Percentiles rank a stretch among this genome's conserved stretches.
Evolutionary conservation across 805 yeast genomes (phyloP).

Genomic region (Lipomyces yamanashiensis): DNA sequence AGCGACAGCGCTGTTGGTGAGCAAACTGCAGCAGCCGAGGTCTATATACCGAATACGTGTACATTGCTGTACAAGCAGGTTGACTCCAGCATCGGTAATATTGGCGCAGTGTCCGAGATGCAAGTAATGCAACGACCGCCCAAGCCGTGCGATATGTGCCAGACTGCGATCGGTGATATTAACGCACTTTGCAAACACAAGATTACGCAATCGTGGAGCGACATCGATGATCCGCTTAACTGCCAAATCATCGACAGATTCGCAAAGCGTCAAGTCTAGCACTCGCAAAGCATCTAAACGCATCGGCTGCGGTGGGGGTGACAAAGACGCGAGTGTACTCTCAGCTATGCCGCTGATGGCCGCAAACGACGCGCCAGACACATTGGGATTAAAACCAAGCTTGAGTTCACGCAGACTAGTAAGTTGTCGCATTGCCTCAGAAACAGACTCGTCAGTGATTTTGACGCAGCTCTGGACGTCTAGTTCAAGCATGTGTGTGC

Average conservation of each 20-base stretch:
- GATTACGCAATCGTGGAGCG: slow-evolving; percentile 87
- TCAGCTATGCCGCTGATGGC: not conserved
- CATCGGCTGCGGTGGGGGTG: slow-evolving; percentile 15
- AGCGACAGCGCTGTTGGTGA: slow-evolving; percentile 79
- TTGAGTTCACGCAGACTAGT: slow-evolving; percentile 84
- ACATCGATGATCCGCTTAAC: slow-evolving; percentile 70
- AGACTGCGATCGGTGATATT: slow-evolving; percentile 83
- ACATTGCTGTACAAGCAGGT: slow-evolving; percentile 72
- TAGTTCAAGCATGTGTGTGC: slow-evolving; percentile 83
- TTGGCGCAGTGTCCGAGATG: slow-evolving; percentile 93
- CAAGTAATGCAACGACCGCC: slow-evolving; percentile 80
- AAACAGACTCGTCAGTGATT: slow-evolving; percentile 67
- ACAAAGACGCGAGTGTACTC: slow-evolving; percentile 48
- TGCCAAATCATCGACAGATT: slow-evolving; percentile 75
- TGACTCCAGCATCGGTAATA: slow-evolving; percentile 88
- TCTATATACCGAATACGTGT: slow-evolving; percentile 89
- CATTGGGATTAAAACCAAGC: slow-evolving; percentile 63
- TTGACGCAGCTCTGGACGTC: slow-evolving; percentile 84
- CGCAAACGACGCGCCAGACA: slow-evolving; percentile 67
- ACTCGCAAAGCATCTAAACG: slow-evolving; percentile 68
- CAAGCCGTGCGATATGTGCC: slow-evolving; percentile 70
- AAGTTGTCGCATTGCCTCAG: slow-evolving; percentile 60
- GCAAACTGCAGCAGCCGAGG: slow-evolving; percentile 88
- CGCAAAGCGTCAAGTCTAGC: slow-evolving; percentile 83
- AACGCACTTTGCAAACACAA: slow-evolving; percentile 86